Evolutionary conservation across 2,329 filamentous ascomycete species (phyloP).

Genomic region (Pestalotiopsis sp.): DNA sequence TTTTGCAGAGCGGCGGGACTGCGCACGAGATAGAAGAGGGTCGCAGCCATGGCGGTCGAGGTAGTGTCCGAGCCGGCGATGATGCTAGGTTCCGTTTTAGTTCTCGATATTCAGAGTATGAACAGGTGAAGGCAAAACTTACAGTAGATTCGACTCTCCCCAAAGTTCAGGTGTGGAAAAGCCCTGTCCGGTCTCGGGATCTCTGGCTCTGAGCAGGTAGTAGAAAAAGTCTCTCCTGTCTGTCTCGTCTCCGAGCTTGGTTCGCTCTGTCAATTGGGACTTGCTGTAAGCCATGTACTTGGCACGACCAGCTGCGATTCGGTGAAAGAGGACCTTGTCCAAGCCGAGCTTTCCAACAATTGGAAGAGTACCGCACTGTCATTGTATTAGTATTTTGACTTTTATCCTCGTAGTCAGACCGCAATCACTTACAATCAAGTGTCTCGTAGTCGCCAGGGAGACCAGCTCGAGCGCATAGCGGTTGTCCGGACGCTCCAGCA

Average conservation of each 20-base stretch:
- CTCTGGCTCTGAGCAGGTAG: constrained; percentile 71
- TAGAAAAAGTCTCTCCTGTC: constrained; percentile 77
- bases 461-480: constrained; percentile 69
- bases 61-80: constrained; percentile 75
- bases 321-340: constrained; percentile 69
- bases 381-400: neutral
- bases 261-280: constrained; percentile 66
- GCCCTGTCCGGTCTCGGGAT: constrained; percentile 70
- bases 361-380: constrained; percentile 73
- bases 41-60: constrained; percentile 67
- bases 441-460: constrained; percentile 67
- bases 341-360: constrained; percentile 67
- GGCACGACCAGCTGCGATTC: constrained; percentile 66
- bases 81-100: constrained; percentile 45
- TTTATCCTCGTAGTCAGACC: too few species aligned
- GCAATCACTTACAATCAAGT: constrained; percentile 61
- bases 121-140: constrained; percentile 25
- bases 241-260: constrained; percentile 65
- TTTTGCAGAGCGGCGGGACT: constrained; percentile 48
- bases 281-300: constrained; percentile 74
- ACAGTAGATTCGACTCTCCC: constrained; percentile 71
- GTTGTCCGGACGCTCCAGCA: constrained; percentile 62
- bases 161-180: constrained; percentile 69
- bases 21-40: constrained; percentile 64
- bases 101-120: neutral